These are phyloP conservation scores for Grigorovia humatica DNA, from an alignment of 805 yeast species.

Conservation along the genomic window DNA sequence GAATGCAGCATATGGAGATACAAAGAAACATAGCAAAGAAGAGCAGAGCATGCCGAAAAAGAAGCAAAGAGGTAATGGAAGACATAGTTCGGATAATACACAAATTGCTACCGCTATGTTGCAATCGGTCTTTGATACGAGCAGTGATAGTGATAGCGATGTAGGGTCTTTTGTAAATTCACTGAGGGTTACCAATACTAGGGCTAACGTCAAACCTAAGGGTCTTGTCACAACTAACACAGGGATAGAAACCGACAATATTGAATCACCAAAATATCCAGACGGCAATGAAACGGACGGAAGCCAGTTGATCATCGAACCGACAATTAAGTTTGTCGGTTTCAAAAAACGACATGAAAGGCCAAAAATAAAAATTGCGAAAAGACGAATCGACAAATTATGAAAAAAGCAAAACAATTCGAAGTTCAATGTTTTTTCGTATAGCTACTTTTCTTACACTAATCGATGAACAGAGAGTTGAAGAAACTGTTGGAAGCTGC, in stretches of 20 bases:
- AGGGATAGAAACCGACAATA: too few relatives aligned
- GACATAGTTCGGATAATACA: background rate
- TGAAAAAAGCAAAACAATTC: background rate
- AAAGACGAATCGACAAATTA: background rate
- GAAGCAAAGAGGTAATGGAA: too few relatives aligned
- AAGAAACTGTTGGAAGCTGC: slow-evolving; percentile 21
- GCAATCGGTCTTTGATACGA: slow-evolving; percentile 8
- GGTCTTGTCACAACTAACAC: too few relatives aligned
- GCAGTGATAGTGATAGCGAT: background rate
- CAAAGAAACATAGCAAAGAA: background rate
- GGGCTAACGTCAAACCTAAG: background rate
- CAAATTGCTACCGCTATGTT: background rate
- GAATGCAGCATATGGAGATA: background rate
- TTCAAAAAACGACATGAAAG: background rate
- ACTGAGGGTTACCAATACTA: background rate
- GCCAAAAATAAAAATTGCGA: background rate
- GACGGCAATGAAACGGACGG: too few relatives aligned
- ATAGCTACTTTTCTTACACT: background rate
- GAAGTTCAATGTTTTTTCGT: background rate
- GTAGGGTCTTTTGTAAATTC: background rate
- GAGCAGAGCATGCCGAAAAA: background rate
- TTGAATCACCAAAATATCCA: too few relatives aligned
- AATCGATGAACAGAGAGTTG: slow-evolving; percentile 4
- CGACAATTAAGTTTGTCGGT: too few relatives aligned
- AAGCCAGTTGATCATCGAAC: too few relatives aligned